A percentile compares a stretch with the other conserved stretches of the same genome.
phyloP scores from a whole-genome alignment of 305 asterid species.

The Fraxinus xanthoxyloides region DNA sequence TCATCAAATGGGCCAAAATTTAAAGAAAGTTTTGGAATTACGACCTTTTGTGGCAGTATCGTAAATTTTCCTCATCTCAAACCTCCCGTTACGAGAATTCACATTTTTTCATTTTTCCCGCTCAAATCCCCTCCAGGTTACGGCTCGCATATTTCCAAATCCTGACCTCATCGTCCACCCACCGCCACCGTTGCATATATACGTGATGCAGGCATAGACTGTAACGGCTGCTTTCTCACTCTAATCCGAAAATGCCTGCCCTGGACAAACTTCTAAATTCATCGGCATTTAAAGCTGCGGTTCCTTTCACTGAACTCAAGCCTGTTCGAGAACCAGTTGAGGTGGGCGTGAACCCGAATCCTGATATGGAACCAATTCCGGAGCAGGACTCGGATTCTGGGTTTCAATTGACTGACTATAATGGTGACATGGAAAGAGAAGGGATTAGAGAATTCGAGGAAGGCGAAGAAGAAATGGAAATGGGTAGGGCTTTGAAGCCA shows the following conservation, averaged over 20 bases:
- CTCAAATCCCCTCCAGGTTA: constrained; percentile 21
- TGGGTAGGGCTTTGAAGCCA: constrained; percentile 22
- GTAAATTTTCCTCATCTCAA: background rate
- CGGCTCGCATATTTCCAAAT: constrained; percentile 12
- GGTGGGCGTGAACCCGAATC: constrained; percentile 8
- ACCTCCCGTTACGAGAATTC: background rate
- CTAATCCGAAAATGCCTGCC: constrained; percentile 37
- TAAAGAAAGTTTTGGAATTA: background rate
- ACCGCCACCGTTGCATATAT: background rate
- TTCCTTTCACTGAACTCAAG: constrained; percentile 28
- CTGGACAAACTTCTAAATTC: constrained; percentile 35
- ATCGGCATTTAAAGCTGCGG: constrained; percentile 19
- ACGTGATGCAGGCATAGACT: constrained; percentile 6
- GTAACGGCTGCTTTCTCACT: constrained; percentile 21
- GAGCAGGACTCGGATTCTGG: background rate
- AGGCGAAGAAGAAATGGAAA: constrained; percentile 24
- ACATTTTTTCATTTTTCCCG: constrained; percentile 43
- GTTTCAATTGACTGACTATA: constrained; percentile 10
- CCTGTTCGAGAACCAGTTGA: constrained; percentile 18
- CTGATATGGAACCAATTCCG: background rate
- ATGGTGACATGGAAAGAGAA: background rate
- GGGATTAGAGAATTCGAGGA: constrained; percentile 11
- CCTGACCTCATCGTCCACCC: constrained; percentile 12
- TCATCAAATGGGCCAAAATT: background rate
- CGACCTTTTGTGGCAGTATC: background rate